Conservation (phyloP, 768 basidiomycete genomes). For the Suillus alpinus region DNA sequence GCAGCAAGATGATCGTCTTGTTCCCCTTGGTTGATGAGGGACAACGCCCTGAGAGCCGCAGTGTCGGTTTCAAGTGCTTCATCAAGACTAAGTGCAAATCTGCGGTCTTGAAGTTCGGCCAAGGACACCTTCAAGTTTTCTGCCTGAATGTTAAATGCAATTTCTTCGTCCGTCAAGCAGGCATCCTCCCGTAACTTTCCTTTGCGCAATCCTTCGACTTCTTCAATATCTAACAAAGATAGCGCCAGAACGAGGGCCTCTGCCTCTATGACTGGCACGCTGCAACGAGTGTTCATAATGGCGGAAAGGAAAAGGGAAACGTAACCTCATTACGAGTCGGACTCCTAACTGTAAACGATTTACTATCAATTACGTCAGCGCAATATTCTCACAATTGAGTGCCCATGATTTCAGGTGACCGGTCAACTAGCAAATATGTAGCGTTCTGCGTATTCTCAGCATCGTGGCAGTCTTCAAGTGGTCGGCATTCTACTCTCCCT, state of each 20-base stretch:
- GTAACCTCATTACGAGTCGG: background rate
- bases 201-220: conserved; percentile 34
- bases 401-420: background rate
- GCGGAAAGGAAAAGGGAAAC: conserved; percentile 3
- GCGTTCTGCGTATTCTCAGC: background rate
- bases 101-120: conserved; percentile 33
- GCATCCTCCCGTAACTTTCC: conserved; percentile 33
- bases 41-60: conserved; percentile 28
- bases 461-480: background rate
- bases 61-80: conserved; percentile 37
- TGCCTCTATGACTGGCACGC: conserved; percentile 31
- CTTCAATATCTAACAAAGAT: conserved; percentile 39
- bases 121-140: conserved; percentile 33
- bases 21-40: conserved; percentile 35
- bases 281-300: background rate
- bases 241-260: conserved; percentile 41
- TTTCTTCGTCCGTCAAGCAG: conserved; percentile 40
- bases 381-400: background rate
- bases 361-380: background rate
- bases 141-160: conserved; percentile 42
- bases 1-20: conserved; percentile 43
- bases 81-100: conserved; percentile 42
- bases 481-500: background rate
- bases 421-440: background rate
- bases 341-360: too few species aligned